A percentile compares a stretch with the other conserved stretches of the same genome.
Conservation (phyloP, 805 yeast genomes). For the Candida silvicultrix region DNA sequence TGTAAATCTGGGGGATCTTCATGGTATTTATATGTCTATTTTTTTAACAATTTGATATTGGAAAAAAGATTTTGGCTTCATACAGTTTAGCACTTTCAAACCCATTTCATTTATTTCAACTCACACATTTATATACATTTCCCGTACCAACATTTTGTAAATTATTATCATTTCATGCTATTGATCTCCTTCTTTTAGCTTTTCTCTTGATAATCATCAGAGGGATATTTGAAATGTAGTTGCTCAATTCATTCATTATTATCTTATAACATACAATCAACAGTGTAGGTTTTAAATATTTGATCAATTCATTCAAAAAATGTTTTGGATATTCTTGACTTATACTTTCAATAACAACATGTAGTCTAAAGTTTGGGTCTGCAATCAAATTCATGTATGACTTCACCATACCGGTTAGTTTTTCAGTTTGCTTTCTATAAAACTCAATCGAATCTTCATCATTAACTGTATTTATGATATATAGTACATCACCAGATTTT, state of each 20-base stretch:
- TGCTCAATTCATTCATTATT: constrained; percentile 7
- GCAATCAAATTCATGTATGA: constrained; percentile 10
- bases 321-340: constrained; percentile 34
- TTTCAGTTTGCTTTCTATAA: constrained; percentile 10
- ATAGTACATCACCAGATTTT: constrained; percentile 76
- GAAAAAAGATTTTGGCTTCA: no score
- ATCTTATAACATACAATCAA: constrained; percentile 15
- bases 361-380: constrained; percentile 15
- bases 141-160: no score
- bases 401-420: constrained; percentile 6
- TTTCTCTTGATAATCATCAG: constrained; percentile 18
- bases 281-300: constrained; percentile 26
- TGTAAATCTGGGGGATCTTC: no score
- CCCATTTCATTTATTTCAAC: no score
- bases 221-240: constrained; percentile 19
- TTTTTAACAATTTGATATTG: no score
- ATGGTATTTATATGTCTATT: no score
- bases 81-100: no score
- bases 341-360: constrained; percentile 27
- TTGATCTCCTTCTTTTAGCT: constrained; percentile 4
- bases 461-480: constrained; percentile 51
- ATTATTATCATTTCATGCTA: no score
- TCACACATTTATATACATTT: no score
- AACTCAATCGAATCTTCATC: constrained; percentile 28
- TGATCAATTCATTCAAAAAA: constrained; percentile 28